A percentile compares a stretch with the other conserved stretches of the same genome.
phyloP scores from a whole-genome alignment of 257 asterid species.

The Leonotis leonurus region DNA sequence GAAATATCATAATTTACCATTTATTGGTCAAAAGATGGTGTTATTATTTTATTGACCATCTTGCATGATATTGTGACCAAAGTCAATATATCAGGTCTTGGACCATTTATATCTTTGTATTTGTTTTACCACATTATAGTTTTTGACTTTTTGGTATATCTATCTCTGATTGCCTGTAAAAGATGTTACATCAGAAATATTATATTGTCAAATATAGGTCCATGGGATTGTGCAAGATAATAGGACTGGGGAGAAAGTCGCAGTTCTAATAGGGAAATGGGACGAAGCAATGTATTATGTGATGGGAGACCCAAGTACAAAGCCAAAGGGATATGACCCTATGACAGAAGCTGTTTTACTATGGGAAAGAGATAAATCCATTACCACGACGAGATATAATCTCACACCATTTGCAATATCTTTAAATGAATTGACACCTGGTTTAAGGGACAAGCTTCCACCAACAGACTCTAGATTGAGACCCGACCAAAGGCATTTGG shows the following conservation, averaged over 20 bases:
- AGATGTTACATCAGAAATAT: background rate
- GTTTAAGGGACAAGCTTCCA: constrained; percentile 66
- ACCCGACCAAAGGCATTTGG: constrained; percentile 95
- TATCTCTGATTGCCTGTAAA: background rate
- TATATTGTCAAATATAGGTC: constrained; percentile 36
- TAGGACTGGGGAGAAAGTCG: constrained; percentile 89
- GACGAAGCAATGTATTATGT: constrained; percentile 96
- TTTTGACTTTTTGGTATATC: background rate
- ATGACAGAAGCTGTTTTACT: constrained; percentile 86
- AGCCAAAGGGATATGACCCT: constrained; percentile 97
- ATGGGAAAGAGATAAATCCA: constrained; percentile 90
- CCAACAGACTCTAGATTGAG: constrained; percentile 94
- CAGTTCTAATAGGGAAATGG: constrained; percentile 91
- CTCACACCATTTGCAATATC: constrained; percentile 94
- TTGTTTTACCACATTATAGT: background rate
- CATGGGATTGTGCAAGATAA: constrained; percentile 99
- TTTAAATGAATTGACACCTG: constrained; percentile 79
- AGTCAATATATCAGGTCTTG: background rate
- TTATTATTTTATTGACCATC: background rate
- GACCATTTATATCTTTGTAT: background rate
- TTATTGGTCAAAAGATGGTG: background rate
- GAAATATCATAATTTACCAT: background rate
- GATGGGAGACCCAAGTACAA: constrained; percentile 84
- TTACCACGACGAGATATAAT: constrained; percentile 80
- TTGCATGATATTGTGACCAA: background rate